A percentile compares a stretch with the other conserved stretches of the same genome.
phyloP scores from a whole-genome alignment of 1,139 yeast species.

The Protomyces gravidus region DNA sequence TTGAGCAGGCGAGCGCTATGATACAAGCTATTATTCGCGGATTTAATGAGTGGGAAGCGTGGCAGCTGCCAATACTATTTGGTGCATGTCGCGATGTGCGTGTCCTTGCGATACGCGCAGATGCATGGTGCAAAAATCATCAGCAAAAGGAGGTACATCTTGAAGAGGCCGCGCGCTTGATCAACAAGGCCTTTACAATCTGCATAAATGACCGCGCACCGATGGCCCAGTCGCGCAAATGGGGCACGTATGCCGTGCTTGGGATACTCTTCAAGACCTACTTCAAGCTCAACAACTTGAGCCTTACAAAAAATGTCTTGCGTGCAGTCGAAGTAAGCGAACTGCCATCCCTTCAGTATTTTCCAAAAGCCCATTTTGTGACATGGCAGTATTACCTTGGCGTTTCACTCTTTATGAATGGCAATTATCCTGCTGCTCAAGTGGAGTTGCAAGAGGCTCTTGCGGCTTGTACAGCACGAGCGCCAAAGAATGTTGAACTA shows the following conservation, averaged over 20 bases:
- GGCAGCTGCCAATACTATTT: constrained; percentile 64
- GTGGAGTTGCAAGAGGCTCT: constrained; percentile 51
- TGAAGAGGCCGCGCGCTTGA: constrained; percentile 52
- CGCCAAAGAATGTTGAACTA: constrained; percentile 32
- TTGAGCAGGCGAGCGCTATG: constrained; percentile 4
- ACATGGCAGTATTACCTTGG: constrained; percentile 66
- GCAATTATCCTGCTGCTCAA: constrained; percentile 53
- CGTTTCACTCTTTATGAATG: constrained; percentile 58
- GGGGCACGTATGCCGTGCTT: constrained; percentile 69
- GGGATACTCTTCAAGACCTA: constrained; percentile 69
- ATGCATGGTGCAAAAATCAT: constrained; percentile 10
- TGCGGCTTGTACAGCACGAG: constrained; percentile 38
- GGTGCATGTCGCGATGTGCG: constrained; percentile 56
- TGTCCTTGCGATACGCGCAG: constrained; percentile 40
- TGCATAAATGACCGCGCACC: constrained; percentile 74
- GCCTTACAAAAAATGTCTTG: constrained; percentile 73
- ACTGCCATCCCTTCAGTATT: constrained; percentile 49
- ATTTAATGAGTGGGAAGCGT: constrained; percentile 37
- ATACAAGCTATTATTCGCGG: constrained; percentile 22
- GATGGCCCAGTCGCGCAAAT: constrained; percentile 50
- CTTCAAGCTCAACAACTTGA: constrained; percentile 62
- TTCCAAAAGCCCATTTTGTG: constrained; percentile 53
- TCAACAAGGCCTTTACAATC: constrained; percentile 70
- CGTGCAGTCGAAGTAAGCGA: constrained; percentile 64
- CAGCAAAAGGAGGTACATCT: constrained; percentile 46